Evolutionary conservation across 257 asterid species (phyloP), one percentile per base, ranked within the genome.

Genomic region (Cordia subcordata): DNA sequence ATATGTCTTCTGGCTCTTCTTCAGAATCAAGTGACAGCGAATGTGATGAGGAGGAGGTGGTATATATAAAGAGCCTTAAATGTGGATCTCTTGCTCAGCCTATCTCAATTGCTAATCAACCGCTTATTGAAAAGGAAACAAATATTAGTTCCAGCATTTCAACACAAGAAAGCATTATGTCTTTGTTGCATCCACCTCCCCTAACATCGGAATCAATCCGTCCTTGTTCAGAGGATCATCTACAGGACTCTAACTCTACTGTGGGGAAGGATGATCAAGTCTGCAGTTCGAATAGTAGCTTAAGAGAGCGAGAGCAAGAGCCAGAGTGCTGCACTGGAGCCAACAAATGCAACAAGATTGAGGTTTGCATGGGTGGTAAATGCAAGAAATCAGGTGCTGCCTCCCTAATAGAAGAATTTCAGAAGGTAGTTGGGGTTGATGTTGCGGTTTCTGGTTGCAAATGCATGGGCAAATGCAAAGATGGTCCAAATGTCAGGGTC

Each of bases 281-380:
- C 15, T n/a, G 10, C 0, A 21, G 42, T 53, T 40, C 61, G 8
- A 19, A 15, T 44, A 46, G 53, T 8, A 17, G 73, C 10, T 2
- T n/a, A n/a, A n/a, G n/a, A n/a, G n/a, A n/a, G n/a, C n/a, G n/a
- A n/a, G n/a, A n/a, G n/a, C n/a, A n/a, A n/a, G 15, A 61, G 51
- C 71, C 32, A 35, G 63, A 49, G 39, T 35, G 58, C 33, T 13
- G 64, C 65, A 19, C 70, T 21, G 46, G 13, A 62, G 47, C 20
- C 15, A 35, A 39, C 22, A 44, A 44, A 13, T 0, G 53, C 32
- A 58, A 63, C 76, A 82, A 71, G 77, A 72, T 91, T 0, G 92
- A 91, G 64, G 98, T 91, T 10, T 91, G 98, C 33, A 77, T 91
- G 94, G 98, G 98, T 4, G 92, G 96, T 1, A 91, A 91, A n/a